phyloP scores from a whole-genome alignment of 345 rosid genomes.

The Noccaea bulbosa region DNA sequence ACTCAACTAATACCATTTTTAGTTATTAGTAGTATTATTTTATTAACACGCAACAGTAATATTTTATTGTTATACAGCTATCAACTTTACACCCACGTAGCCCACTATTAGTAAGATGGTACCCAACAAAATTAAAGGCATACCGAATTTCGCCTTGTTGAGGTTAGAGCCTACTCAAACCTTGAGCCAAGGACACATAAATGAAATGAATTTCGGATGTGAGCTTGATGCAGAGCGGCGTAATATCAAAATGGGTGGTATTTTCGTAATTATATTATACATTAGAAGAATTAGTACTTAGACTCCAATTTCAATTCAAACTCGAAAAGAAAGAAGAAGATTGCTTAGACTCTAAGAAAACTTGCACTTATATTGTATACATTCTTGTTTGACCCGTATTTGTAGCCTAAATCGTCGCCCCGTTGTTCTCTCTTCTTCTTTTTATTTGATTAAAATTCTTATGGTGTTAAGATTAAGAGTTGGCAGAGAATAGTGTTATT shows the following conservation, averaged over 20 bases:
- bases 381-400: constrained; percentile 89
- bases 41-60: background rate
- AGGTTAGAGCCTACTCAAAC: constrained; percentile 22
- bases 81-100: background rate
- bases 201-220: background rate
- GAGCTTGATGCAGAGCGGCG: background rate
- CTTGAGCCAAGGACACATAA: constrained; percentile 24
- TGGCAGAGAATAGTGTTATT: background rate
- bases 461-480: constrained; percentile 14
- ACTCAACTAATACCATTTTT: background rate
- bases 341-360: constrained; percentile 67
- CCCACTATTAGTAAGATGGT: background rate
- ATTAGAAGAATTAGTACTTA: constrained; percentile 12
- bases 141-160: background rate
- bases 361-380: constrained; percentile 36
- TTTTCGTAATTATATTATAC: background rate
- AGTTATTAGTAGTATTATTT: background rate
- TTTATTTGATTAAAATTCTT: constrained; percentile 15
- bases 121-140: background rate
- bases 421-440: constrained; percentile 56
- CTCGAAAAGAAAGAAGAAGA: constrained; percentile 32
- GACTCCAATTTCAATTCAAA: constrained; percentile 10
- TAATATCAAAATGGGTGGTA: constrained; percentile 2
- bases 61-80: background rate
- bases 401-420: constrained; percentile 60